phyloP scores from a whole-genome alignment of 2,329 filamentous ascomycete species.

The Lachnellula occidentalis region DNA sequence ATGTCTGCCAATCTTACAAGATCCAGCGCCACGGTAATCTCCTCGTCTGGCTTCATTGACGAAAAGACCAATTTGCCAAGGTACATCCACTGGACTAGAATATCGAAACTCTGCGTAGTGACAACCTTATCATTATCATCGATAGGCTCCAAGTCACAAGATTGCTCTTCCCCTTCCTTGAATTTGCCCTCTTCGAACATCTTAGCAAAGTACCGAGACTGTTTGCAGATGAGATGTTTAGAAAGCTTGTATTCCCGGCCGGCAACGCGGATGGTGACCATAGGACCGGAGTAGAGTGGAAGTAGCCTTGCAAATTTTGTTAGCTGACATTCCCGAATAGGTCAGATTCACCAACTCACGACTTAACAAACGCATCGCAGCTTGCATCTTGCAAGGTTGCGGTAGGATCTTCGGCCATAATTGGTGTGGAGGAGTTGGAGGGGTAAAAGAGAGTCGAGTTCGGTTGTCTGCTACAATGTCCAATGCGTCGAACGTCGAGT shows the following conservation, averaged over 20 bases:
- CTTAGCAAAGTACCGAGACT: slow-evolving; percentile 5
- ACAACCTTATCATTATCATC: slow-evolving; percentile 12
- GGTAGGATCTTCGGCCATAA: no score
- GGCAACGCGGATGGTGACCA: slow-evolving; percentile 5
- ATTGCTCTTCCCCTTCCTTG: slow-evolving; percentile 7
- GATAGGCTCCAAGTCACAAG: slow-evolving; percentile 3
- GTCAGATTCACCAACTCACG: not conserved
- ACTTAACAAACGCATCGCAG: not conserved
- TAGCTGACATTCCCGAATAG: not conserved
- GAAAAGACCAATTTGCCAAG: slow-evolving; percentile 9
- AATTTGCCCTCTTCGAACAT: slow-evolving; percentile 8
- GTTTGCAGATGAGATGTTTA: slow-evolving; percentile 5
- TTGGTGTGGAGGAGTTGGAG: no score
- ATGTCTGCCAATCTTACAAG: slow-evolving; percentile 16
- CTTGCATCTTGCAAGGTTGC: not conserved
- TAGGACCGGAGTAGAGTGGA: slow-evolving; percentile 10
- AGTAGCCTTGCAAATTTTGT: slow-evolving; percentile 2
- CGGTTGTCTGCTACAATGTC: no score
- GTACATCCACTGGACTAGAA: slow-evolving; percentile 11
- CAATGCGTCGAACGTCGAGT: no score
- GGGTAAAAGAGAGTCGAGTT: no score
- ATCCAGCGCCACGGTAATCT: slow-evolving; percentile 14
- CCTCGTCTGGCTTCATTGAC: slow-evolving; percentile 4
- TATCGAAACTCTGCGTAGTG: slow-evolving; percentile 8
- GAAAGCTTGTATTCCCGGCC: slow-evolving; percentile 7